These are phyloP conservation scores for Glycine tomentella DNA, from an alignment of 306 rosid species.

Conservation along the genomic window DNA sequence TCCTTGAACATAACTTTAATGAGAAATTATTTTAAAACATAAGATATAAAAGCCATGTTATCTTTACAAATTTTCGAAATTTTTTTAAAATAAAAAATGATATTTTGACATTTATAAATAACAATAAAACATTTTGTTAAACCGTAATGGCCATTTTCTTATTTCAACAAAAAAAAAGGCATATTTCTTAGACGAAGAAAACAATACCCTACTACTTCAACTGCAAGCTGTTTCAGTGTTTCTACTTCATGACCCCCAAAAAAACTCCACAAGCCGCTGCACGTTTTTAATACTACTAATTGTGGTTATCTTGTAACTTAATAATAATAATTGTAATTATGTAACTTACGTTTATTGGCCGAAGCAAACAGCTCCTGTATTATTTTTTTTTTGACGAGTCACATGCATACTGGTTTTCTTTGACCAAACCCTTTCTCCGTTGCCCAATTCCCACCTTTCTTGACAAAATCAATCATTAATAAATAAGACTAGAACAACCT, in stretches of 20 bases:
- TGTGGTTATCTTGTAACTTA: not conserved
- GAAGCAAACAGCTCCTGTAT: not conserved
- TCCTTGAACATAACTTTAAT: too few relatives aligned
- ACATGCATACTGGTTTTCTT: constrained; percentile 52
- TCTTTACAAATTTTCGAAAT: too few relatives aligned
- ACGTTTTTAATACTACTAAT: not conserved
- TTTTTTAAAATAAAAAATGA: not conserved
- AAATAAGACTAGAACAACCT: not conserved
- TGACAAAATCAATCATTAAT: constrained; percentile 54
- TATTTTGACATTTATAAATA: not conserved
- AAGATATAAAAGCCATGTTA: too few relatives aligned
- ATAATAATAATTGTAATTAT: not conserved
- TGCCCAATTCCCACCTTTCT: constrained; percentile 37
- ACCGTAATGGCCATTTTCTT: too few relatives aligned
- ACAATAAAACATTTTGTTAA: not conserved
- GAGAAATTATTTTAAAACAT: too few relatives aligned
- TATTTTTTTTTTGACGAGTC: constrained; percentile 47
- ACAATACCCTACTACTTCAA: not conserved
- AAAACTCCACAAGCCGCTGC: constrained; percentile 46
- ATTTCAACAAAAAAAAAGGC: not conserved
- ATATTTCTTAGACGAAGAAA: not conserved
- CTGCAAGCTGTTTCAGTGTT: not conserved
- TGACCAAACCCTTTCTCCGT: constrained; percentile 58
- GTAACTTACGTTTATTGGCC: not conserved
- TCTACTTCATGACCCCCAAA: constrained; percentile 5